Evolutionary conservation across 768 basidiomycete genomes (phyloP).

Genomic region (Cantharellus anzutake): DNA sequence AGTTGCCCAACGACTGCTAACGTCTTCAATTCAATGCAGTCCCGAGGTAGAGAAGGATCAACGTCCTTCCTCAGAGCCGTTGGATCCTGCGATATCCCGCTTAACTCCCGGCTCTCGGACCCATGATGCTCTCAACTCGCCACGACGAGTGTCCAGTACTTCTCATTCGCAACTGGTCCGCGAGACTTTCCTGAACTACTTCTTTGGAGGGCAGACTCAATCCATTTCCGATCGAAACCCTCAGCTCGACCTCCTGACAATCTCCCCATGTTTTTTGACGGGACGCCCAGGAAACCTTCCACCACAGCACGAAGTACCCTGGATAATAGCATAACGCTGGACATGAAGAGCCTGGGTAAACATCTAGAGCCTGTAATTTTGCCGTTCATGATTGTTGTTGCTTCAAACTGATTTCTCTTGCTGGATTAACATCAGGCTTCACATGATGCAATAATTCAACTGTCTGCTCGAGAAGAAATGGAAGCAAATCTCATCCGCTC

Average conservation of each 20-base stretch:
- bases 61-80: too few species aligned
- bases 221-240: not conserved
- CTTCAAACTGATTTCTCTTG: not conserved
- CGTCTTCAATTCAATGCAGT: too few species aligned
- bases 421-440: constrained; percentile 14
- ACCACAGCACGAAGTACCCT: not conserved
- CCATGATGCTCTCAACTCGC: not conserved
- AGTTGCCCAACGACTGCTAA: too few species aligned
- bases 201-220: constrained; percentile 43
- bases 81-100: too few species aligned
- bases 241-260: not conserved
- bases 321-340: constrained; percentile 53
- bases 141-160: not conserved
- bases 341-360: constrained; percentile 96
- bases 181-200: constrained; percentile 59
- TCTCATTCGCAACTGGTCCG: not conserved
- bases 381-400: constrained; percentile 10
- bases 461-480: constrained; percentile 84
- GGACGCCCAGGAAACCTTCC: not conserved
- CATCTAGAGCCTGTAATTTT: constrained; percentile 85
- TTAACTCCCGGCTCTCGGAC: too few species aligned
- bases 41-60: too few species aligned
- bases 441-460: constrained; percentile 32
- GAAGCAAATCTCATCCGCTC: constrained; percentile 89
- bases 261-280: not conserved